Evolutionary conservation across 805 yeast genomes (phyloP).

Genomic region (Priceomyces melissophilus): DNA sequence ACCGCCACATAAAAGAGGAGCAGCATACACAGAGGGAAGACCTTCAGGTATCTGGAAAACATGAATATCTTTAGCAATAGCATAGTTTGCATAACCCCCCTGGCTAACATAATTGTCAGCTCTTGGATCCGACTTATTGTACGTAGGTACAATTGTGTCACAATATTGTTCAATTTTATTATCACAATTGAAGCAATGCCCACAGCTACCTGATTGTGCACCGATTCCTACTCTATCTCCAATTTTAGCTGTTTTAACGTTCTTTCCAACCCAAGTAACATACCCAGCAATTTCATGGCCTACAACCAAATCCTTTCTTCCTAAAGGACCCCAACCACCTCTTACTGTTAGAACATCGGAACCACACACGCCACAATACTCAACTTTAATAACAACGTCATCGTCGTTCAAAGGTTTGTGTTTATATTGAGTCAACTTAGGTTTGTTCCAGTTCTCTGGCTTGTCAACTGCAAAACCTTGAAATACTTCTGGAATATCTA

Average conservation of each 20-base stretch:
- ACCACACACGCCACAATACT: conserved; percentile 65
- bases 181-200: conserved; percentile 54
- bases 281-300: conserved; percentile 70
- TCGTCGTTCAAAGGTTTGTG: conserved; percentile 23
- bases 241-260: conserved; percentile 47
- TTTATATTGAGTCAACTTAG: conserved; percentile 27
- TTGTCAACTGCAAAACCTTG: conserved; percentile 33
- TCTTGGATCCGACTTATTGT: conserved; percentile 38
- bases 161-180: conserved; percentile 50
- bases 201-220: conserved; percentile 62
- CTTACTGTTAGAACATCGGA: conserved; percentile 55
- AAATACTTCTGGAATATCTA: conserved; percentile 10
- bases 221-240: conserved; percentile 85
- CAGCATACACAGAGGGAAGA: conserved; percentile 39
- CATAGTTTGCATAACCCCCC: conserved; percentile 53
- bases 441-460: conserved; percentile 29
- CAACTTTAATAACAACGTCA: conserved; percentile 57
- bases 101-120: conserved; percentile 29
- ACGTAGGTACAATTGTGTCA: conserved; percentile 46
- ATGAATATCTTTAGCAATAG: conserved; percentile 41
- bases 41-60: conserved; percentile 48
- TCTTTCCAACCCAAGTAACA: conserved; percentile 57
- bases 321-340: conserved; percentile 49
- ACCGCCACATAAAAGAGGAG: conserved; percentile 58
- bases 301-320: conserved; percentile 37